Percentiles rank a stretch among this genome's conserved stretches.
Evolutionary conservation across 108 stramenopile genomes (phyloP).

Genomic region (Epipyxis sp.): DNA sequence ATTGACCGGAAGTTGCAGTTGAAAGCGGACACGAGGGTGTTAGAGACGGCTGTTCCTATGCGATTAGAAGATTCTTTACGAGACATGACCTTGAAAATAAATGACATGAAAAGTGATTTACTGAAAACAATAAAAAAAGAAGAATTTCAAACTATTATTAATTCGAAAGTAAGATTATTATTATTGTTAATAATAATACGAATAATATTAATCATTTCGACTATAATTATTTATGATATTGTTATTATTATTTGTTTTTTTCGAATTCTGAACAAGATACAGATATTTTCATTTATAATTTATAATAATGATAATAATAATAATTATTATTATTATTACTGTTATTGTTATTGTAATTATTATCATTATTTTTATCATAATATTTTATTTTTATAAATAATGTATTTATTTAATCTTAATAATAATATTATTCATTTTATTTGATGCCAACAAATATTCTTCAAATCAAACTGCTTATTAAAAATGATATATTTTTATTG

Average conservation of each 20-base stretch:
- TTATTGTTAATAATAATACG: too few relatives aligned
- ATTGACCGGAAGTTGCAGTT: not conserved
- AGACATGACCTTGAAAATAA: not conserved
- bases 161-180: too few relatives aligned
- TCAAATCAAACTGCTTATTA: not conserved
- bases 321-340: not conserved
- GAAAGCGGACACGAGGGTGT: conserved; percentile 16
- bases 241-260: too few relatives aligned
- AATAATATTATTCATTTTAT: too few relatives aligned
- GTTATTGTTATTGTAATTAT: too few relatives aligned
- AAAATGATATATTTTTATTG: not conserved
- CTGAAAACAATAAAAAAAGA: not conserved
- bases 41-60: not conserved
- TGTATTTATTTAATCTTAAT: too few relatives aligned
- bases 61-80: conserved; percentile 13
- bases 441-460: too few relatives aligned
- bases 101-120: not conserved
- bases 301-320: too few relatives aligned
- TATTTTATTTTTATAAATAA: not conserved
- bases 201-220: not conserved
- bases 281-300: too few relatives aligned
- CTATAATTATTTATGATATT: too few relatives aligned
- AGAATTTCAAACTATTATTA: not conserved
- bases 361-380: too few relatives aligned
- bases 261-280: too few relatives aligned